Evolutionary conservation across 2,329 filamentous ascomycete genomes (phyloP).

Genomic region (Ophiostoma novo-ulmi): DNA sequence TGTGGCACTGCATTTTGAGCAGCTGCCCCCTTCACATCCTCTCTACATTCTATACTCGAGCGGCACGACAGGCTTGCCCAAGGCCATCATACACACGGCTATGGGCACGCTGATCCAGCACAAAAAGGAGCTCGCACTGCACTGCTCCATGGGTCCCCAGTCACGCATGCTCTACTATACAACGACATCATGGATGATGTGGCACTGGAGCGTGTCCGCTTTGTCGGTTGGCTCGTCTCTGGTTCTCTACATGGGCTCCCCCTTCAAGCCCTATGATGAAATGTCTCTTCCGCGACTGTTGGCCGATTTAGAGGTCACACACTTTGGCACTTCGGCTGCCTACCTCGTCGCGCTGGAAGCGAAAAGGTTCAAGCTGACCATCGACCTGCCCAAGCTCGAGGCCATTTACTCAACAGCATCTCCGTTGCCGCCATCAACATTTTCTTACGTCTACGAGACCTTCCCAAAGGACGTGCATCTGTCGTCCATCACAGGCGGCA

Average conservation of each 20-base stretch:
- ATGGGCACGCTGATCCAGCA: constrained; percentile 89
- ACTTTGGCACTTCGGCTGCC: constrained; percentile 92
- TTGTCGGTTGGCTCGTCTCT: constrained; percentile 78
- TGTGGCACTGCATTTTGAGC: constrained; percentile 59
- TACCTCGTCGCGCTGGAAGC: constrained; percentile 90
- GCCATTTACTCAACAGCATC: constrained; percentile 94
- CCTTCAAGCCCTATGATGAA: constrained; percentile 73
- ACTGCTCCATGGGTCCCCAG: constrained; percentile 68
- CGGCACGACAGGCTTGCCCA: constrained; percentile 80
- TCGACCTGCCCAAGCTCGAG: constrained; percentile 60
- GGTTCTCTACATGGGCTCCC: constrained; percentile 86
- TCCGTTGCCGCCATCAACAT: constrained; percentile 86
- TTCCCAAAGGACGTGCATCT: constrained; percentile 80
- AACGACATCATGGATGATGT: constrained; percentile 95
- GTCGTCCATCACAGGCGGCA: constrained; percentile 89
- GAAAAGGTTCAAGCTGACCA: constrained; percentile 57
- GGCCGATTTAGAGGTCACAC: constrained; percentile 74
- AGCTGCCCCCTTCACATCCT: constrained; percentile 77
- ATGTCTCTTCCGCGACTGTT: constrained; percentile 79
- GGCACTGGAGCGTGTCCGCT: constrained; percentile 90
- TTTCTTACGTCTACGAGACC: constrained; percentile 78
- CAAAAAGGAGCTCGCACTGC: constrained; percentile 91
- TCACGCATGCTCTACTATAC: constrained; percentile 89
- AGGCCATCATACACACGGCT: constrained; percentile 90
- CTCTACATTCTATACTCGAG: constrained; percentile 92